These are phyloP conservation scores for Sphaceloma murrayae DNA, from an alignment of 2,329 filamentous ascomycete genomes.

Conservation along the genomic window DNA sequence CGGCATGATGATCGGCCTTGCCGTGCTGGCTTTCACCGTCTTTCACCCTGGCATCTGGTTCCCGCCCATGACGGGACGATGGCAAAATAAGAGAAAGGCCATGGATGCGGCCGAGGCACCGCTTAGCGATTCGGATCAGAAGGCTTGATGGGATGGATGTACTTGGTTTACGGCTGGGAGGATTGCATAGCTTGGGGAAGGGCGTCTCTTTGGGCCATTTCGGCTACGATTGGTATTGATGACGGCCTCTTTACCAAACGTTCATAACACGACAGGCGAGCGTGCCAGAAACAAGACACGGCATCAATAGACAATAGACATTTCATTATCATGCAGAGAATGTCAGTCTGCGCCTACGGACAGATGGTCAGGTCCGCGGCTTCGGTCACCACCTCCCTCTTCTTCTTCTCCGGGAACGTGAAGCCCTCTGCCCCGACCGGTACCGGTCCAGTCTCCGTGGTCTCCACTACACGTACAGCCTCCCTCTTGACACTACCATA, in stretches of 20 bases:
- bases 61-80: constrained; percentile 14
- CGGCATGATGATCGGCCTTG: constrained; percentile 23
- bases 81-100: constrained; percentile 10
- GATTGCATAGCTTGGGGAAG: not conserved
- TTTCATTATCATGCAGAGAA: not conserved
- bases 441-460: not conserved
- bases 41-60: constrained; percentile 16
- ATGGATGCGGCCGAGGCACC: constrained; percentile 1
- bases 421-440: not conserved
- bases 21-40: constrained; percentile 11
- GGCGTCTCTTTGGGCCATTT: not conserved
- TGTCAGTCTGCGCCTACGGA: not conserved
- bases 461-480: not conserved
- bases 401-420: constrained; percentile 1
- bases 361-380: constrained; percentile 8
- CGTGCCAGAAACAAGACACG: too few species aligned
- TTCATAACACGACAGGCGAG: too few species aligned
- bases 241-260: too few species aligned
- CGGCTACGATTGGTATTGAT: too few species aligned
- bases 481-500: constrained; percentile 7
- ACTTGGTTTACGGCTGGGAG: not conserved
- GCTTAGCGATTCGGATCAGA: not conserved
- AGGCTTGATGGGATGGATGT: not conserved
- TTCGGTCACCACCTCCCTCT: constrained; percentile 2
- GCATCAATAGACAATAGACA: constrained; percentile 14